Conservation (phyloP, 148 eudicot genomes). For the Chenopodium quinoa region DNA sequence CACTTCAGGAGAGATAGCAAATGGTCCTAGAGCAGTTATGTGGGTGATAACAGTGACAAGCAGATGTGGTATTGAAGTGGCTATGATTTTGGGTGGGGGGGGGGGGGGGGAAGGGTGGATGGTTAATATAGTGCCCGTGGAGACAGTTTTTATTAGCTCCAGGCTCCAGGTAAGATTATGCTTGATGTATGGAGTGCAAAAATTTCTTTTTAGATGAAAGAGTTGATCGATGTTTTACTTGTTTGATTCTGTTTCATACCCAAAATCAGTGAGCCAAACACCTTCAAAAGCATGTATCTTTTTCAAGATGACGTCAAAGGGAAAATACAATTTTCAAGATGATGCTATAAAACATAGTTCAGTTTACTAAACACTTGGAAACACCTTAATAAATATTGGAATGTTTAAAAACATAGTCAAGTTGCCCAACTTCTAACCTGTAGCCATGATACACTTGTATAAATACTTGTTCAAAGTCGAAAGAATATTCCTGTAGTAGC, state of each 20-base stretch:
- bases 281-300: neutral
- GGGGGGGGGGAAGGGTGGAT: too few species aligned
- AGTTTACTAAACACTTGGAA: neutral
- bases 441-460: too few species aligned
- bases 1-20: neutral
- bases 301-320: neutral
- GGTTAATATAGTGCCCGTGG: neutral
- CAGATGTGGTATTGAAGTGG: neutral
- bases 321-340: neutral
- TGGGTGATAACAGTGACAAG: neutral
- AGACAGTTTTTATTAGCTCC: neutral
- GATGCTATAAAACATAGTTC: neutral
- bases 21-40: neutral
- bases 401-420: too few species aligned
- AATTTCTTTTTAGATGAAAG: too few species aligned
- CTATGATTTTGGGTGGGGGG: neutral
- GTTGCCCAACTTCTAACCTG: neutral
- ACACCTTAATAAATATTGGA: too few species aligned
- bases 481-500: too few species aligned
- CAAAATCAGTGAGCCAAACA: neutral
- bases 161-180: neutral
- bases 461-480: too few species aligned
- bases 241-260: neutral
- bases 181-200: neutral
- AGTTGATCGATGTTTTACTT: neutral